Conservation (phyloP, 176 grass and related monocot genomes). For the Guadua angustifolia region DNA sequence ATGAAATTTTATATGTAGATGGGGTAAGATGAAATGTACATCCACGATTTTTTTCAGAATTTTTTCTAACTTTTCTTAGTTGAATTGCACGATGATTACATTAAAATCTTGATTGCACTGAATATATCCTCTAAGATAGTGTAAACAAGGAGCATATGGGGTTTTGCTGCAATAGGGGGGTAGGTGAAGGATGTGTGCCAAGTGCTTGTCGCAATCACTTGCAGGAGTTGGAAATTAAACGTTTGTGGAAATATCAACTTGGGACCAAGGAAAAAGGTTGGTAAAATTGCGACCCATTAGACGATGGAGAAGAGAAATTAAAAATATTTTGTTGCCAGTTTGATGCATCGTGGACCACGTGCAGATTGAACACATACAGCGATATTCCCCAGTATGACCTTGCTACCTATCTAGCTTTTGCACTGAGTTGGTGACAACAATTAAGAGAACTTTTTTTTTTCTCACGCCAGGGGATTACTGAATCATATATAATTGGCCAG, state of each 20-base stretch:
- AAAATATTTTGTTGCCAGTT: neutral
- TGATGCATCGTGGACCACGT: constrained; percentile 39
- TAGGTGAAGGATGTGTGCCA: constrained; percentile 35
- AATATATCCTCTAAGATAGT: too few species aligned
- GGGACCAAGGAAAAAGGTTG: neutral
- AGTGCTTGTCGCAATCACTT: constrained; percentile 26
- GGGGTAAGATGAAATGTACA: too few species aligned
- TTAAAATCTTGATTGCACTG: too few species aligned
- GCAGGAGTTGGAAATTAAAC: constrained; percentile 36
- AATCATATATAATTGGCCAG: too few species aligned
- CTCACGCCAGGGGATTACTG: too few species aligned
- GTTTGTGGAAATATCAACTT: constrained; percentile 35
- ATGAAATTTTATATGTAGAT: too few species aligned
- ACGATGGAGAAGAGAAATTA: neutral
- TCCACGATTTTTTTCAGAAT: too few species aligned
- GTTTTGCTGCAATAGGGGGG: constrained; percentile 19
- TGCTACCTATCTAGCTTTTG: neutral
- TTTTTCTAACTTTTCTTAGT: too few species aligned
- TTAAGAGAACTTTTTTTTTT: too few species aligned
- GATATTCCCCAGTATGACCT: neutral
- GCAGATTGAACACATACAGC: neutral
- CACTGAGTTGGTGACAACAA: neutral
- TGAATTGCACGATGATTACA: too few species aligned
- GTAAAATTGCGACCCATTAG: neutral
- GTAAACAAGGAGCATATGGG: constrained; percentile 8